These are phyloP conservation scores for Colletotrichum liaoningense DNA, from an alignment of 2,329 filamentous ascomycete genomes.

Conservation along the genomic window DNA sequence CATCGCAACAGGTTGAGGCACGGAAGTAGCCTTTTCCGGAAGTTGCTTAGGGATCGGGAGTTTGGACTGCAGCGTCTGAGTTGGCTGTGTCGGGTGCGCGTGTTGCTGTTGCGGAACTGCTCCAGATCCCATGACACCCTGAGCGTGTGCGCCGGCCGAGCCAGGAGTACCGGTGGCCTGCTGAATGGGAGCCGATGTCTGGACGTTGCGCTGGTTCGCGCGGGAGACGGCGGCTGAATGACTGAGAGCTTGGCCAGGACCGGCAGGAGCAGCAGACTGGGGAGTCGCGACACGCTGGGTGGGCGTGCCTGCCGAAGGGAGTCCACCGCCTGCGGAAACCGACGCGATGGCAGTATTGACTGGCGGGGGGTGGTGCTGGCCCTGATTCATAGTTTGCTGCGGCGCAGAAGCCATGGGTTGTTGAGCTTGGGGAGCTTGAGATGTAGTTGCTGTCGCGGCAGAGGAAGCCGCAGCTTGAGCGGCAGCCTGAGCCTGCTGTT, in stretches of 20 bases:
- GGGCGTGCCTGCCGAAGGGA: conserved; percentile 58
- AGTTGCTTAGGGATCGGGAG: conserved; percentile 88
- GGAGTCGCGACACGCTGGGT: conserved; percentile 65
- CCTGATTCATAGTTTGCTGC: conserved; percentile 38
- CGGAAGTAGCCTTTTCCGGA: conserved; percentile 72
- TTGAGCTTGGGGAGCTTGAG: conserved; percentile 26
- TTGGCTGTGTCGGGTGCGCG: conserved; percentile 58
- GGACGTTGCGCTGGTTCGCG: conserved; percentile 53
- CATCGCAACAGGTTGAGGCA: conserved; percentile 80
- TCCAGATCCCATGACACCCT: conserved; percentile 47
- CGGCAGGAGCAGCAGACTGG: conserved; percentile 55
- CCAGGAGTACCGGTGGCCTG: conserved; percentile 43
- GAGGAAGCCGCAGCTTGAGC: conserved; percentile 30
- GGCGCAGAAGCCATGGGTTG: conserved; percentile 9
- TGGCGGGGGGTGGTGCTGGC: conserved; percentile 52
- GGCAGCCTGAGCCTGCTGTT: conserved; percentile 39
- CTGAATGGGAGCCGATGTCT: conserved; percentile 46
- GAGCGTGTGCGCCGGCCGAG: conserved; percentile 43
- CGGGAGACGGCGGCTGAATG: conserved; percentile 62
- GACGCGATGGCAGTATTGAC: conserved; percentile 60
- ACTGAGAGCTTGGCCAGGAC: conserved; percentile 54
- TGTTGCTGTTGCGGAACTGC: conserved; percentile 54
- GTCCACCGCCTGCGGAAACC: conserved; percentile 45
- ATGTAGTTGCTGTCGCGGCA: conserved; percentile 13
- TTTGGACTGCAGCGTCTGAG: conserved; percentile 64